These are phyloP conservation scores for Brassica juncea DNA, from an alignment of 345 rosid species.

Conservation along the genomic window DNA sequence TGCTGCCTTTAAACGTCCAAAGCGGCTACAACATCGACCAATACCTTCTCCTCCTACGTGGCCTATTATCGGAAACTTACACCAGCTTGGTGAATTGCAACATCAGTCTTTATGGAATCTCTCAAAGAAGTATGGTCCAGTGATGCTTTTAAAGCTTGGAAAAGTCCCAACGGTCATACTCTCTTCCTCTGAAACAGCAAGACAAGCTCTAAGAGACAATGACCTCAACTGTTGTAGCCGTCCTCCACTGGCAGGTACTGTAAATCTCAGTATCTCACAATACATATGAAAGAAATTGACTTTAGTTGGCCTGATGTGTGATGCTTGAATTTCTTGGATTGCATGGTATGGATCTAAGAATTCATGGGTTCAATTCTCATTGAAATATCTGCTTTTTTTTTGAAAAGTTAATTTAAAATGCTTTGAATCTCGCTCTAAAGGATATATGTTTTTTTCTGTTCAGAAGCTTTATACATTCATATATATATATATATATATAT, in stretches of 20 bases:
- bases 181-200: conserved; percentile 31
- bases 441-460: not conserved
- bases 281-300: not conserved
- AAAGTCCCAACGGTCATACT: conserved; percentile 33
- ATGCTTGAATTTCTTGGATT: not conserved
- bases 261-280: not conserved
- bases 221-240: conserved; percentile 36
- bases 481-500: too few relatives aligned
- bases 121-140: conserved; percentile 39
- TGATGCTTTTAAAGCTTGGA: conserved; percentile 40
- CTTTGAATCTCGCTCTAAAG: not conserved
- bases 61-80: conserved; percentile 30
- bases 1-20: not conserved
- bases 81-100: conserved; percentile 34
- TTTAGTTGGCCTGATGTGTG: not conserved
- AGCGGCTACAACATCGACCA: not conserved
- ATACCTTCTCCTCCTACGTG: not conserved
- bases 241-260: conserved; percentile 13
- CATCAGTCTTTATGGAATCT: conserved; percentile 42
- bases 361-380: not conserved
- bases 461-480: not conserved
- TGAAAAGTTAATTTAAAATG: too few relatives aligned
- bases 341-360: not conserved
- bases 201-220: conserved; percentile 17
- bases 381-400: not conserved